A percentile compares a stretch with the other conserved stretches of the same genome.
phyloP scores from a whole-genome alignment of 2,329 filamentous ascomycete genomes.

The Incumbomyces lentus region DNA sequence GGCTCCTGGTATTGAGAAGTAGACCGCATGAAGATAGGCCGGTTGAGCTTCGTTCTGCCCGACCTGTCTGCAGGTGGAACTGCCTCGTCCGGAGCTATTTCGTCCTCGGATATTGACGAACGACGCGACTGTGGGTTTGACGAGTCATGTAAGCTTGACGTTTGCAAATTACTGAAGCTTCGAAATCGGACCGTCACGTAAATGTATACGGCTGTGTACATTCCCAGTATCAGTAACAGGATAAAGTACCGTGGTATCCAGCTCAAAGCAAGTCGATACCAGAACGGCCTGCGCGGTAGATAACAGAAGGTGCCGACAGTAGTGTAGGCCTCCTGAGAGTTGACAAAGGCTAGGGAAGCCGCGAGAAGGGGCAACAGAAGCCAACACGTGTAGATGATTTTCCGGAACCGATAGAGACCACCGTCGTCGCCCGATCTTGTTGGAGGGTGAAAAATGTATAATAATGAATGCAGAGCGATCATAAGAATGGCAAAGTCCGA shows the following conservation, averaged over 20 bases:
- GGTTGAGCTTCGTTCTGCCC: not conserved
- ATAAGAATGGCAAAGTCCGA: conserved; percentile 59
- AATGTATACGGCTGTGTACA: conserved; percentile 60
- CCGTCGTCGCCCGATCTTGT: conserved; percentile 36
- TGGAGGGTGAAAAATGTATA: conserved; percentile 58
- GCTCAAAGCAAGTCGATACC: conserved; percentile 57
- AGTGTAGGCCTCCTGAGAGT: conserved; percentile 43
- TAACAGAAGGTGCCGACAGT: conserved; percentile 60
- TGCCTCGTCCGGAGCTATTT: conserved; percentile 1
- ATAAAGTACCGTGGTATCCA: conserved; percentile 69
- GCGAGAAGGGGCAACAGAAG: conserved; percentile 49
- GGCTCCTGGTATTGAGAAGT: not conserved
- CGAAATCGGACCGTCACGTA: conserved; percentile 47
- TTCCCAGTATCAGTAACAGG: conserved; percentile 50
- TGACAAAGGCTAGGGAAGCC: conserved; percentile 54
- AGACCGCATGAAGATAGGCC: not conserved
- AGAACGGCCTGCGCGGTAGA: conserved; percentile 54
- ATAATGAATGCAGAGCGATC: conserved; percentile 61
- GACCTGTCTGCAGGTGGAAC: not conserved
- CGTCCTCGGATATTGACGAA: not conserved
- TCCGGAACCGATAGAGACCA: conserved; percentile 59
- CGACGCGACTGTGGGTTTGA: not conserved
- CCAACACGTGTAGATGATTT: conserved; percentile 48
- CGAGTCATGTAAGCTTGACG: not conserved
- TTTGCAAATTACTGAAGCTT: conserved; percentile 22